Evolutionary conservation across 2,329 filamentous ascomycete species (phyloP), one percentile per base, ranked within the genome.

Genomic region (Endocalyx cinctus): DNA sequence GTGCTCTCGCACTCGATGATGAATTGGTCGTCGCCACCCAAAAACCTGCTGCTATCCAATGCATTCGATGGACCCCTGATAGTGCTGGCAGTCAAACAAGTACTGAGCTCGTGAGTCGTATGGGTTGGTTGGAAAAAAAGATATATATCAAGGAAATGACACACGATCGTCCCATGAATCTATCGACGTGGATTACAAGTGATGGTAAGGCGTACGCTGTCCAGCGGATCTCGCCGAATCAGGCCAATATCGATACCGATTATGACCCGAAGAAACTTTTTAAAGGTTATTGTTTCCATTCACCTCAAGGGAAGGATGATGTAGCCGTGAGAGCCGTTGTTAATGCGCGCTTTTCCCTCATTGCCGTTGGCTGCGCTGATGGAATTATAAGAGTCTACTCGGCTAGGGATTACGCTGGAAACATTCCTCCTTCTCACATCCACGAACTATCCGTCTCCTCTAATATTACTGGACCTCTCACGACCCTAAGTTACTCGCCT

Each of bases 31-130:
- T 98, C 33, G 87, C 92, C 5, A 98, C 92, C 1, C 72, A 79
- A 37, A 95, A 92, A 53, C 92, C 92, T 4, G 82, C 89, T 1
- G 90, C 92, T n/a, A 79, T 97, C 12, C 92, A 98, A 60, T 96
- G 89, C 62, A 97, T 98, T 48, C 79, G 85, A 38, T 98, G 92
- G 92, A 84, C 83, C 1, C 85, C 89, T 2, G 89, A 95, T 55
- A 82, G 74, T 45, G 76, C 72, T 20, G 85, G 86, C 14, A 83
- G 76, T 41, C 90, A 97, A 60, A 96, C 89, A 3, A 88, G 79
- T 47, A 96, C 92, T 1, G 89, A 97, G 60, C 72, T 97, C 6
- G 66, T 97, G 41, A 89, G 82, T 51, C 83, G 85, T 34, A 94
- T 96, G 79, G 65, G 76, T 29, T 95, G 88, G 82, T 63, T 96